phyloP scores from a whole-genome alignment of 805 yeast genomes.

The Starmerella bombicola region DNA sequence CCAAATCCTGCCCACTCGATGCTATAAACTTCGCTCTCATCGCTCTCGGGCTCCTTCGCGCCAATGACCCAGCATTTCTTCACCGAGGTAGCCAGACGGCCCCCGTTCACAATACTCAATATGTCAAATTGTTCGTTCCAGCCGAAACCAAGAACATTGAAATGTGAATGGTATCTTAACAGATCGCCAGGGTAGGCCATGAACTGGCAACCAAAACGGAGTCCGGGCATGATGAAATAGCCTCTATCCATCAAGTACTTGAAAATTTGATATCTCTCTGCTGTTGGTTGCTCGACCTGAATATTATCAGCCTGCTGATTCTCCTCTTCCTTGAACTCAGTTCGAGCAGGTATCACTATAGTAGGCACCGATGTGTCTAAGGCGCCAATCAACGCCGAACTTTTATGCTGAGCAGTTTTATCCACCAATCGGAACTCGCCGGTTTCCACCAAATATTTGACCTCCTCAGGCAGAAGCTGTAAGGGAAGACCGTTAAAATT shows the following conservation, averaged over 20 bases:
- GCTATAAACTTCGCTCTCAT: slow-evolving; percentile 39
- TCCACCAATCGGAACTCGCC: slow-evolving; percentile 37
- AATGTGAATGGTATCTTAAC: slow-evolving; percentile 75
- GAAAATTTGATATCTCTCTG: slow-evolving; percentile 30
- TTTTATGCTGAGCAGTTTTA: slow-evolving; percentile 23
- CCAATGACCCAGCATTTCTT: slow-evolving; percentile 66
- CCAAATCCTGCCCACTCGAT: slow-evolving; percentile 98
- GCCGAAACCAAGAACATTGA: slow-evolving; percentile 45
- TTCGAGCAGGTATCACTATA: neutral
- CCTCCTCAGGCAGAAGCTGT: slow-evolving; percentile 60
- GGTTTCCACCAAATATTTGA: slow-evolving; percentile 45
- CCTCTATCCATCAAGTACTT: slow-evolving; percentile 34
- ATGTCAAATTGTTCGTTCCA: slow-evolving; percentile 45
- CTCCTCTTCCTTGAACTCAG: neutral
- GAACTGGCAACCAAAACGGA: slow-evolving; percentile 80
- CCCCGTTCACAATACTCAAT: slow-evolving; percentile 60
- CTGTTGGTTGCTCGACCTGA: slow-evolving; percentile 4
- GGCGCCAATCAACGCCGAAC: no score
- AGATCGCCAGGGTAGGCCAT: slow-evolving; percentile 95
- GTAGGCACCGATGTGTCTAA: neutral
- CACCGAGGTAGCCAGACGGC: slow-evolving; percentile 83
- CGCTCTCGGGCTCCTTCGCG: slow-evolving; percentile 24
- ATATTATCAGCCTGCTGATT: neutral
- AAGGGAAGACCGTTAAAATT: slow-evolving; percentile 76
- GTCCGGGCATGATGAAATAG: slow-evolving; percentile 64